These are phyloP conservation scores for Wakefieldia striispora DNA, from an alignment of 768 basidiomycete genomes.

Conservation along the genomic window DNA sequence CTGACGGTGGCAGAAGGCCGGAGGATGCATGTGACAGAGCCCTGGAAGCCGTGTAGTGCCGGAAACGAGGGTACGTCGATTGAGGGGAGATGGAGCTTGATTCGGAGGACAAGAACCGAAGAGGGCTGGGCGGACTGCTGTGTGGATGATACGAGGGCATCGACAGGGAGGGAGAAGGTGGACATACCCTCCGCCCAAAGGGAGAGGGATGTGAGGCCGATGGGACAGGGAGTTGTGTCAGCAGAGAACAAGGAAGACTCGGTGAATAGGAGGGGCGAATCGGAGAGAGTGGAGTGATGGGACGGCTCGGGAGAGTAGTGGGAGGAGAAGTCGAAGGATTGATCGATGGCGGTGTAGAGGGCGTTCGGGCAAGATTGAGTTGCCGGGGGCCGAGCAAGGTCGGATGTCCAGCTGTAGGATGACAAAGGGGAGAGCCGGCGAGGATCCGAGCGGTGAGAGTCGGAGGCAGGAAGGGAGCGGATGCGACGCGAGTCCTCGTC, in stretches of 20 bases:
- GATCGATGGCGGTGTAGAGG: conserved; percentile 25
- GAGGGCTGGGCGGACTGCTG: conserved; percentile 35
- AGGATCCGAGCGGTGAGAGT: conserved; percentile 25
- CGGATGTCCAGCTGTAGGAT: conserved; percentile 26
- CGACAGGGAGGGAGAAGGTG: conserved; percentile 58
- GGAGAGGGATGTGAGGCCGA: conserved; percentile 40
- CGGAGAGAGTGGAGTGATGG: conserved; percentile 21
- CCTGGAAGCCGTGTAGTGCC: conserved; percentile 63
- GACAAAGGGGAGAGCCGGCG: conserved; percentile 35
- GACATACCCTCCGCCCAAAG: conserved; percentile 70
- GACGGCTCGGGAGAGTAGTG: conserved; percentile 27
- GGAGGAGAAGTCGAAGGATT: conserved; percentile 13
- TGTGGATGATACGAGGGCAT: conserved; percentile 45
- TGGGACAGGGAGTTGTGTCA: conserved; percentile 33
- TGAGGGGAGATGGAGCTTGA: conserved; percentile 57
- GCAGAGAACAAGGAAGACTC: conserved; percentile 28
- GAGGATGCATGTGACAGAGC: conserved; percentile 50
- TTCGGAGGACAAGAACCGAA: conserved; percentile 48
- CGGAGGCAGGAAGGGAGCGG: conserved; percentile 31
- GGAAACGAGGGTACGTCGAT: conserved; percentile 52
- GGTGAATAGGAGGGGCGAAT: conserved; percentile 29
- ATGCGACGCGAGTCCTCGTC: conserved; percentile 31
- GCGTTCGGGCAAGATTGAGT: conserved; percentile 25
- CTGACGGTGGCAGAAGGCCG: conserved; percentile 55
- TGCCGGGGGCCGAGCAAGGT: conserved; percentile 25